These are phyloP conservation scores for Talaromyces sp. DNA, from an alignment of 2,329 filamentous ascomycete species.

Conservation along the genomic window DNA sequence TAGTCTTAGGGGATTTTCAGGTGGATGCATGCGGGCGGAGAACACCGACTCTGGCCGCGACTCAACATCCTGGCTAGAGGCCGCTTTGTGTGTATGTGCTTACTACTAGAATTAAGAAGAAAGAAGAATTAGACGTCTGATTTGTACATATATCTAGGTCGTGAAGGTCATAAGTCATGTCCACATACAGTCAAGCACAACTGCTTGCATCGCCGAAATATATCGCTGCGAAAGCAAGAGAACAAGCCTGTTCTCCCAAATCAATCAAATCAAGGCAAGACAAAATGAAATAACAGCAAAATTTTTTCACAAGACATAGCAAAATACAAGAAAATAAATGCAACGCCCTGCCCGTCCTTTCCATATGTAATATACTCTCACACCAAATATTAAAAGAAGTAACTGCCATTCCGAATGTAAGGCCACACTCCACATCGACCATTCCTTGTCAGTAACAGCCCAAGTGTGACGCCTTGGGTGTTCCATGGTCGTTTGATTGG, in stretches of 20 bases:
- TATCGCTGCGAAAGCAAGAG: background rate
- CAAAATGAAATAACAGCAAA: conserved; percentile 10
- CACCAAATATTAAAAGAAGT: conserved; percentile 67
- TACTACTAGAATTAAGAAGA: too few relatives aligned
- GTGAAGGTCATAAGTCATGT: conserved; percentile 19
- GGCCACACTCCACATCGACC: conserved; percentile 67
- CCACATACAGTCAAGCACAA: conserved; percentile 19
- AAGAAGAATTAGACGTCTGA: background rate
- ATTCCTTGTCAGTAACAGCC: background rate
- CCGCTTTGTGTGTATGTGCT: background rate
- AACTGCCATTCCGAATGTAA: conserved; percentile 66
- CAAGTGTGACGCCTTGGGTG: conserved; percentile 18
- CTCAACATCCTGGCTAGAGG: background rate
- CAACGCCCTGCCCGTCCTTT: background rate
- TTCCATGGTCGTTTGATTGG: background rate
- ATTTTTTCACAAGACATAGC: background rate
- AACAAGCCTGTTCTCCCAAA: conserved; percentile 1
- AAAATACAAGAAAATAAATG: conserved; percentile 15
- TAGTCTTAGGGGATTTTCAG: background rate
- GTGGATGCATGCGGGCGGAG: background rate
- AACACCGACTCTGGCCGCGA: background rate
- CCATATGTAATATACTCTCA: background rate
- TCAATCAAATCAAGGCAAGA: conserved; percentile 12
- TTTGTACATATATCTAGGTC: conserved; percentile 9
- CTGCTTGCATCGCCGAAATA: conserved; percentile 4